phyloP scores from a whole-genome alignment of 495 filamentous ascomycete genomes.

The Bacidia gigantensis region DNA sequence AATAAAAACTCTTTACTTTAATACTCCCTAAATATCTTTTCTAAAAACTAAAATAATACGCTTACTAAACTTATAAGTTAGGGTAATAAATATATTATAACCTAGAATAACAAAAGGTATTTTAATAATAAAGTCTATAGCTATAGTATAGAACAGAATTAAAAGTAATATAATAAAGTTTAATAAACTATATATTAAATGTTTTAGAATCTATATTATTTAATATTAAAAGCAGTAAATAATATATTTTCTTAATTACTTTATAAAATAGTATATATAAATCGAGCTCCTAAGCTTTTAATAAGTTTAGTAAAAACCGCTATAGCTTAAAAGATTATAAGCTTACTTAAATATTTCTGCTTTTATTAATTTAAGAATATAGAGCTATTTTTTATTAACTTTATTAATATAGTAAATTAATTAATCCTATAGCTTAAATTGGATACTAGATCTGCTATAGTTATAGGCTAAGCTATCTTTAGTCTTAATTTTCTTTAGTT shows the following conservation, averaged over 20 bases:
- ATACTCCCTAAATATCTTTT: not conserved
- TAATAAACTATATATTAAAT: slow-evolving; percentile 1
- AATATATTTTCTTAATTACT: not conserved
- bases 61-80: not conserved
- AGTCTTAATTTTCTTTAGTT: not conserved
- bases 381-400: not conserved
- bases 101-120: not conserved
- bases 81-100: not conserved
- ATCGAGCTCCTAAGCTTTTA: not conserved
- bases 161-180: slow-evolving; percentile 1
- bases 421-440: not conserved
- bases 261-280: slow-evolving; percentile 2
- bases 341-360: not conserved
- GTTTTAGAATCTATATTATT: not conserved
- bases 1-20: not conserved
- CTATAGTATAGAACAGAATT: not conserved
- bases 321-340: not conserved
- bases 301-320: not conserved
- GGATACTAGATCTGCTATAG: not conserved
- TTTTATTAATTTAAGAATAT: not conserved
- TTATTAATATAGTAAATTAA: not conserved
- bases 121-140: slow-evolving; percentile 1
- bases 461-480: not conserved
- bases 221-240: slow-evolving; percentile 1
- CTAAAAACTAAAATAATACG: not conserved